Evolutionary conservation across 495 filamentous ascomycete species (phyloP).

Genomic region (Tricharina praecox): DNA sequence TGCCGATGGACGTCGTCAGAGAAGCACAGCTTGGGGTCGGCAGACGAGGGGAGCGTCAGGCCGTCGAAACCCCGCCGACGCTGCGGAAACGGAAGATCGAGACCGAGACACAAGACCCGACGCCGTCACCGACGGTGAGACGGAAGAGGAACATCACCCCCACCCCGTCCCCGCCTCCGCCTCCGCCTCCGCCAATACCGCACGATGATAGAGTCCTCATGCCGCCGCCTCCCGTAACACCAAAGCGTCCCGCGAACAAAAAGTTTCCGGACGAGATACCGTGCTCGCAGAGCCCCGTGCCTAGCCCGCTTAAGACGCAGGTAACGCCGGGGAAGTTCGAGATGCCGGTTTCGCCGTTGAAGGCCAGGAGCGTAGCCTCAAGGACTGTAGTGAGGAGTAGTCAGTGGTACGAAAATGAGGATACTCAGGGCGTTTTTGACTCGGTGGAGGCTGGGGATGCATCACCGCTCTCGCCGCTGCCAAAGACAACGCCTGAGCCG

Average conservation of each 20-base stretch:
- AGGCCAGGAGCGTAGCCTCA: neutral
- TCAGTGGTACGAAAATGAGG: slow-evolving; percentile 26
- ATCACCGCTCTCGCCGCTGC: neutral
- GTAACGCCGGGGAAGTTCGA: neutral
- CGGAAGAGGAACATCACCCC: too few species aligned
- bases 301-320: slow-evolving; percentile 1
- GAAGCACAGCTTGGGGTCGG: too few species aligned
- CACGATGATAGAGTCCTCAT: slow-evolving; percentile 1
- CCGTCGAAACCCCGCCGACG: too few species aligned
- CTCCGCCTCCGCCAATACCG: too few species aligned
- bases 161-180: too few species aligned
- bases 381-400: slow-evolving; percentile 16
- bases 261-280: neutral
- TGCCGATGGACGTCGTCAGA: too few species aligned
- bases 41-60: too few species aligned
- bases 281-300: neutral
- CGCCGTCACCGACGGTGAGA: too few species aligned
- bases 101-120: neutral
- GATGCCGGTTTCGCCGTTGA: neutral
- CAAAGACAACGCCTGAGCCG: neutral
- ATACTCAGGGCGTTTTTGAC: slow-evolving; percentile 2
- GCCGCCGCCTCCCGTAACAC: slow-evolving; percentile 1
- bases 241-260: neutral
- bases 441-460: neutral
- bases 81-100: neutral